Conservation (phyloP, 2,329 filamentous ascomycete genomes). For the Lithohypha guttulata region DNA sequence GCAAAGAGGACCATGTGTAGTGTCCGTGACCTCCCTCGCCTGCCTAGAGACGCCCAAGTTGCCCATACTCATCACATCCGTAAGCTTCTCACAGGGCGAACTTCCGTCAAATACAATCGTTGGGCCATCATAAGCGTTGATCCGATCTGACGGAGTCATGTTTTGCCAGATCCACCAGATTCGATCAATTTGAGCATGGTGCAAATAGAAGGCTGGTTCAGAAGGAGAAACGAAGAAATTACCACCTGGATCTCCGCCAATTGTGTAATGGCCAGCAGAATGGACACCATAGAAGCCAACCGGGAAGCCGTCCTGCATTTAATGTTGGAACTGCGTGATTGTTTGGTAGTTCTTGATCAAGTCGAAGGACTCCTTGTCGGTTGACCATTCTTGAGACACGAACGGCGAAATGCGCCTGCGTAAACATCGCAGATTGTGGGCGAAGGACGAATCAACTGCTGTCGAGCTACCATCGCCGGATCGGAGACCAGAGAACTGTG, state of each 20-base stretch:
- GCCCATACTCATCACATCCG: constrained; percentile 14
- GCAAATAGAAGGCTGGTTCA: constrained; percentile 39
- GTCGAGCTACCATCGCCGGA: constrained; percentile 14
- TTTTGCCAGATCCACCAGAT: constrained; percentile 42
- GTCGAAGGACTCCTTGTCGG: constrained; percentile 14
- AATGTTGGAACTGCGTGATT: constrained; percentile 13
- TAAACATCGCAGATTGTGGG: constrained; percentile 26
- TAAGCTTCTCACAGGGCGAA: constrained; percentile 15
- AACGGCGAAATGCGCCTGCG: constrained; percentile 20
- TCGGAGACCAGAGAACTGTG: constrained; percentile 19
- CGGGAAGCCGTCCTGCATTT: constrained; percentile 29
- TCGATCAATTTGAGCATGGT: constrained; percentile 40
- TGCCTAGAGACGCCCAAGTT: constrained; percentile 8
- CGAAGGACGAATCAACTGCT: constrained; percentile 10
- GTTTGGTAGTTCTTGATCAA: constrained; percentile 21
- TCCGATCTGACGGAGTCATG: constrained; percentile 28
- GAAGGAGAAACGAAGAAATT: constrained; percentile 38
- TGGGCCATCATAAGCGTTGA: constrained; percentile 18
- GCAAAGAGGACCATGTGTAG: constrained; percentile 18
- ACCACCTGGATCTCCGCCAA: constrained; percentile 21
- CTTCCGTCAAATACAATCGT: constrained; percentile 14
- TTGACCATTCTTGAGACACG: constrained; percentile 17
- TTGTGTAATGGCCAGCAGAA: constrained; percentile 37
- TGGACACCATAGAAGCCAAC: constrained; percentile 33
- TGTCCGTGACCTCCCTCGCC: constrained; percentile 16